A percentile compares a stretch with the other conserved stretches of the same genome.
These are phyloP conservation scores for Hymenotorrendiella dingleyae DNA, from an alignment of 2,329 filamentous ascomycete species.

Conservation along the genomic window DNA sequence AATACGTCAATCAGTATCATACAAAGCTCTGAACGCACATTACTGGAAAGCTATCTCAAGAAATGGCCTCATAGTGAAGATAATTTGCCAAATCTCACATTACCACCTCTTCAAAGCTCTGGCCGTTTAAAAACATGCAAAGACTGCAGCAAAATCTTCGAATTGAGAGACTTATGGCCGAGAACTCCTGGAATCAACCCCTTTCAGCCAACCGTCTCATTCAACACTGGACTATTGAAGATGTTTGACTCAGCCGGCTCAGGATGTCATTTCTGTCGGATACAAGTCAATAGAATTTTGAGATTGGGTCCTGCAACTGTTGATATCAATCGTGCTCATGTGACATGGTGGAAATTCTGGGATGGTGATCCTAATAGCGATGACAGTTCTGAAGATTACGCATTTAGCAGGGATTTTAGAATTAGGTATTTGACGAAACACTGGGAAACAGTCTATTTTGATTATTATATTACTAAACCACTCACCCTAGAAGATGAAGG, in stretches of 20 bases:
- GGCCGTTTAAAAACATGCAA: slow-evolving; percentile 1
- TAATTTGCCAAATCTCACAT: background rate
- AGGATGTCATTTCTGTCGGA: slow-evolving; percentile 8
- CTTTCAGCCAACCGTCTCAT: slow-evolving; percentile 5
- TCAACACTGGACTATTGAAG: slow-evolving; percentile 2
- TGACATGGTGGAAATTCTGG: slow-evolving; percentile 12
- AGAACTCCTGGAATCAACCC: background rate
- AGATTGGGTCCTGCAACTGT: background rate
- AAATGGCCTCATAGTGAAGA: background rate
- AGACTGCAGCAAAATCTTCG: slow-evolving; percentile 6
- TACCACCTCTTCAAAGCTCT: background rate
- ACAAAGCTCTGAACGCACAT: background rate
- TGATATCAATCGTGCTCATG: slow-evolving; percentile 2
- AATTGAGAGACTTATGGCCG: slow-evolving; percentile 6
- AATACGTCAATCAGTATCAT: background rate
- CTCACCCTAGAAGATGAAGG: slow-evolving; percentile 3
- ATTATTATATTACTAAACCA: slow-evolving; percentile 6
- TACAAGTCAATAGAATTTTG: slow-evolving; percentile 6
- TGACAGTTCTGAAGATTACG: background rate
- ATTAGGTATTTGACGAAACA: slow-evolving; percentile 1
- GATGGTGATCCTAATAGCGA: background rate
- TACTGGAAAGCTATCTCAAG: background rate
- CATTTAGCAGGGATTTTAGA: slow-evolving; percentile 7
- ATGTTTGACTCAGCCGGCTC: slow-evolving; percentile 1
- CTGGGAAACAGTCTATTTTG: background rate